These are phyloP conservation scores for Vaccinium vitisidaea DNA, from an alignment of 148 eudicot genomes.

Conservation along the genomic window DNA sequence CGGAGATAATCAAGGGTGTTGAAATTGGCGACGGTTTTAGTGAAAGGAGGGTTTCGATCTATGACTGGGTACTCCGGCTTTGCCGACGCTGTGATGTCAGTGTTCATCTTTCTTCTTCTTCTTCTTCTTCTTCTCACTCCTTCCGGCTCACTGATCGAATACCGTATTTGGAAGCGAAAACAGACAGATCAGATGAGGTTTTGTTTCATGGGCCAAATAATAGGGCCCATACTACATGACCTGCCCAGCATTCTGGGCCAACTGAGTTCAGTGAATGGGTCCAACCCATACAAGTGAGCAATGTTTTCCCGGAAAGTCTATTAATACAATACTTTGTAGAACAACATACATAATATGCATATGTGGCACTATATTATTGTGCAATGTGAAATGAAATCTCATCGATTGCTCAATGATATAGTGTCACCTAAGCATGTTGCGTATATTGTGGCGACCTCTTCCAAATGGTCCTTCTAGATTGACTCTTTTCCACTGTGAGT, in stretches of 20 bases:
- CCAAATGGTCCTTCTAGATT: too few species aligned
- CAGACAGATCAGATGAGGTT: not conserved
- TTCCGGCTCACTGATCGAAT: not conserved
- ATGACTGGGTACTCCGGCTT: slow-evolving; percentile 86
- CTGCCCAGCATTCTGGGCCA: not conserved
- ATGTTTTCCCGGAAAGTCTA: too few species aligned
- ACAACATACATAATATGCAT: too few species aligned
- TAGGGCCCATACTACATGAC: not conserved
- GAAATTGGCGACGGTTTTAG: slow-evolving; percentile 84
- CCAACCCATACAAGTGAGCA: too few species aligned
- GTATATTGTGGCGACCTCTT: too few species aligned
- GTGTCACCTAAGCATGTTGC: too few species aligned
- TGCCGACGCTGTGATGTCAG: slow-evolving; percentile 85
- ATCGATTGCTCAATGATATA: too few species aligned
- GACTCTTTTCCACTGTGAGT: too few species aligned
- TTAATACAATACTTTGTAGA: too few species aligned
- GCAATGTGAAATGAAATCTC: too few species aligned
- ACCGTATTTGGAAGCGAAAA: not conserved
- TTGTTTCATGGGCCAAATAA: not conserved
- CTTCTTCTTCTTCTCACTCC: not conserved
- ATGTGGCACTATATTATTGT: too few species aligned
- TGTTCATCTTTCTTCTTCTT: slow-evolving; percentile 57
- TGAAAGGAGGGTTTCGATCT: slow-evolving; percentile 94
- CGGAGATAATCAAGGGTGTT: slow-evolving; percentile 90
- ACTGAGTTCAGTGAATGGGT: not conserved